phyloP scores from a whole-genome alignment of 768 basidiomycete genomes.

The Mycena albidolilacea region DNA sequence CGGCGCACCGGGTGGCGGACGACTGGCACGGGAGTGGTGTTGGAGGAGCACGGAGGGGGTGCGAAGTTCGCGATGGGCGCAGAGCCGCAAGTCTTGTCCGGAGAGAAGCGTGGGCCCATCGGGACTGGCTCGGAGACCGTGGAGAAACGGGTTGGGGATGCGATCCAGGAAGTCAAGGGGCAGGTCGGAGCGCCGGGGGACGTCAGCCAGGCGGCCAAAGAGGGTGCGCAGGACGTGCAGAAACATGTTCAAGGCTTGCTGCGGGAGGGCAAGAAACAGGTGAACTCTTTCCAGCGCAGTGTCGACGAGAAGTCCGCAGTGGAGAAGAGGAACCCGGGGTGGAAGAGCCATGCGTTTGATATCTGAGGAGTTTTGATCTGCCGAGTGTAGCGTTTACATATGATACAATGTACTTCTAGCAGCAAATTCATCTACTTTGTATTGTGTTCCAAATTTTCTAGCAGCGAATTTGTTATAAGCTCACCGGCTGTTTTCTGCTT shows the following conservation, averaged over 20 bases:
- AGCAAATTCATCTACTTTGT: neutral
- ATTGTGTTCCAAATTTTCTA: too few species aligned
- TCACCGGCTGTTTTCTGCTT: too few species aligned
- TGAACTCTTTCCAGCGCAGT: slow-evolving; percentile 48
- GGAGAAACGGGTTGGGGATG: slow-evolving; percentile 50
- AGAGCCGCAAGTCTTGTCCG: slow-evolving; percentile 80
- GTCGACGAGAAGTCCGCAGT: slow-evolving; percentile 49
- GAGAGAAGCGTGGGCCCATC: slow-evolving; percentile 77
- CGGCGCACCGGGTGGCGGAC: slow-evolving; percentile 58
- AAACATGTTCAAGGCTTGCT: slow-evolving; percentile 44
- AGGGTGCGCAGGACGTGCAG: slow-evolving; percentile 34
- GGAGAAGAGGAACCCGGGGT: slow-evolving; percentile 51
- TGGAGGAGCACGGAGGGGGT: slow-evolving; percentile 57
- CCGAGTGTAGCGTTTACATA: neutral
- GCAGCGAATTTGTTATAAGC: too few species aligned
- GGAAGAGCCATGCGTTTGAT: slow-evolving; percentile 56
- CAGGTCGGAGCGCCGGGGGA: slow-evolving; percentile 29
- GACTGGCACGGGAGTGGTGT: slow-evolving; percentile 76
- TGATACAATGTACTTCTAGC: neutral
- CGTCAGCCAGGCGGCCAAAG: slow-evolving; percentile 39
- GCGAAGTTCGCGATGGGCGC: slow-evolving; percentile 75
- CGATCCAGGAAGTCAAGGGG: slow-evolving; percentile 46
- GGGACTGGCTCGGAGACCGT: slow-evolving; percentile 66
- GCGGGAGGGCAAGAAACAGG: slow-evolving; percentile 40
- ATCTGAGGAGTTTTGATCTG: slow-evolving; percentile 21